A percentile compares a stretch with the other conserved stretches of the same genome.
These are phyloP conservation scores for Agrocybe praecox DNA, from an alignment of 768 basidiomycete genomes.

Conservation along the genomic window DNA sequence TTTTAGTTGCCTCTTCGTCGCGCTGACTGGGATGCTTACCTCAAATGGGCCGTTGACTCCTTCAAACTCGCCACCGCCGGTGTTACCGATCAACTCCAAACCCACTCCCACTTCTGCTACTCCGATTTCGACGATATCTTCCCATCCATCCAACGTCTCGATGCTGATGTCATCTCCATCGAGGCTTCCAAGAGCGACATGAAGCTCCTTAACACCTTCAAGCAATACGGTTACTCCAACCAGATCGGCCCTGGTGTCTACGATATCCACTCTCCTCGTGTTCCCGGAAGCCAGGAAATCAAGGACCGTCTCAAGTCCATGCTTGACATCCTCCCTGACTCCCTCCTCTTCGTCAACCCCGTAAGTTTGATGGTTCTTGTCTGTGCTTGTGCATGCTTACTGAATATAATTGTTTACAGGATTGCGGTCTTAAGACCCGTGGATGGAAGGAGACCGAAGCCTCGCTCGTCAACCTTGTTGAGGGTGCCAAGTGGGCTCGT, in stretches of 20 bases:
- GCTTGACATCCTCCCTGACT: conserved; percentile 77
- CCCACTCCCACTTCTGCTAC: conserved; percentile 99
- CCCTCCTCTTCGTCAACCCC: conserved; percentile 91
- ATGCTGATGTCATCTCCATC: conserved; percentile 98
- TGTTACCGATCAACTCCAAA: conserved; percentile 91
- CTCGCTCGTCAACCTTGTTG: conserved; percentile 84
- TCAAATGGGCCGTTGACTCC: conserved; percentile 98
- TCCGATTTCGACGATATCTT: conserved; percentile 99
- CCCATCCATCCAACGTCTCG: conserved; percentile 94
- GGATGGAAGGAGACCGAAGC: conserved; percentile 98
- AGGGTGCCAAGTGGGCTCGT: conserved; percentile 94
- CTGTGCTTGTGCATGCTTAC: neutral
- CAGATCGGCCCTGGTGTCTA: conserved; percentile 98
- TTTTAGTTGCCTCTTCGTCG: conserved; percentile 92
- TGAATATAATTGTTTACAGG: conserved; percentile 38
- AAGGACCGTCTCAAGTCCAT: conserved; percentile 87
- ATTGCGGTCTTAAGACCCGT: conserved; percentile 98
- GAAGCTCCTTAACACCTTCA: conserved; percentile 96
- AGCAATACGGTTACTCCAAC: conserved; percentile 93
- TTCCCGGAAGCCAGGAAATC: conserved; percentile 92
- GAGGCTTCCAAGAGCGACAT: conserved; percentile 99
- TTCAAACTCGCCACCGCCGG: conserved; percentile 98
- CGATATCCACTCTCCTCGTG: conserved; percentile 99
- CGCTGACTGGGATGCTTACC: conserved; percentile 94
- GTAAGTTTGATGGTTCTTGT: conserved; percentile 32